These are phyloP conservation scores for Xerocomellus amylosporus DNA, from an alignment of 768 basidiomycete species.

Conservation along the genomic window DNA sequence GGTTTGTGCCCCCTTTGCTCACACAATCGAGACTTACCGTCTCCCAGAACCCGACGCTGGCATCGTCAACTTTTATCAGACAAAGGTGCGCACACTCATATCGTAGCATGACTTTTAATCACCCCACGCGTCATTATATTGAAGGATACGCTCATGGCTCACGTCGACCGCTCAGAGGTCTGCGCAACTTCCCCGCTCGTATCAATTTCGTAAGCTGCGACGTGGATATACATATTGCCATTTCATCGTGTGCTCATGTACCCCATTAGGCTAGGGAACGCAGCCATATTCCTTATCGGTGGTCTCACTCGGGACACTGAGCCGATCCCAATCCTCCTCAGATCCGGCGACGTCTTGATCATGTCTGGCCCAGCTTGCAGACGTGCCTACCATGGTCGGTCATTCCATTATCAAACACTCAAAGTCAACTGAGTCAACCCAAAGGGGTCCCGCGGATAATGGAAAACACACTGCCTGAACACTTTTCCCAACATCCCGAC, in stretches of 20 bases:
- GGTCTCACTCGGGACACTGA: conserved; percentile 71
- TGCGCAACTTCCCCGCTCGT: conserved; percentile 91
- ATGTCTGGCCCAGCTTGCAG: conserved; percentile 89
- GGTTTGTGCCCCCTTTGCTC: conserved; percentile 42
- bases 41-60: conserved; percentile 87
- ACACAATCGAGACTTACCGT: neutral
- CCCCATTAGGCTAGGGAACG: conserved; percentile 73
- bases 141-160: conserved; percentile 91
- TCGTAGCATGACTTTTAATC: neutral
- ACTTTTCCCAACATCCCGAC: conserved; percentile 39
- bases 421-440: neutral
- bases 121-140: neutral
- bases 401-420: neutral
- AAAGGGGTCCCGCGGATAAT: conserved; percentile 85
- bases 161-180: conserved; percentile 96
- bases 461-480: conserved; percentile 70
- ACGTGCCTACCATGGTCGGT: conserved; percentile 88
- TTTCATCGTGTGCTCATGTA: neutral
- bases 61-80: conserved; percentile 94
- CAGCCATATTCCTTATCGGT: conserved; percentile 88
- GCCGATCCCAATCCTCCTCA: conserved; percentile 79
- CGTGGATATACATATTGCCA: neutral
- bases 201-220: conserved; percentile 76
- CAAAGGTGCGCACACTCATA: conserved; percentile 42
- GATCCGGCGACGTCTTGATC: conserved; percentile 88